Evolutionary conservation across 805 yeast species (phyloP), one percentile per base, ranked within the genome.

Genomic region (Starmerella geochares): DNA sequence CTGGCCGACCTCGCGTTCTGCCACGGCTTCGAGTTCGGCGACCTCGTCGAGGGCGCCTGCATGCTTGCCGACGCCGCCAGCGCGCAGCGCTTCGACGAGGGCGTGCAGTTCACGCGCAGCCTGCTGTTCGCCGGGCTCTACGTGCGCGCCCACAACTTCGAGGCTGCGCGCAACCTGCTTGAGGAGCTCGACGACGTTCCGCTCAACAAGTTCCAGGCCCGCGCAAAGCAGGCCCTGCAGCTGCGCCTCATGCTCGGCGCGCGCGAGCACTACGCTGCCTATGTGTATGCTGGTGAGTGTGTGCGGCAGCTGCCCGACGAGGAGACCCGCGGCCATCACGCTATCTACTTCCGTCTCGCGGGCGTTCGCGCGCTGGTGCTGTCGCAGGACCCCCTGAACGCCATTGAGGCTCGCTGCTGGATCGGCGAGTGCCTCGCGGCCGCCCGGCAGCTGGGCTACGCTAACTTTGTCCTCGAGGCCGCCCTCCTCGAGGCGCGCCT

Each of bases 401-500:
- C 41, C 11, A 31, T 19, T 3, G 32, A 36, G 29, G 50, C 50
- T 11, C 32, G 35, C 43, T 11, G 29, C 27, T 41, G 37, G 23
- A 31, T 47, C 13, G 7, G 24, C 32, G 24, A 19, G n/a, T 29
- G 41, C 29, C 39, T 47, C 31, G 31, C 17, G 19, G 16, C 13
- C 3, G 41, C 49, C 2, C 11, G n/a, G 21, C 13, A 17, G 20
- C 13, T 10, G 17, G 19, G 45, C 11, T 21, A 27, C 21, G 10
- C 39, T 19, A 38, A 40, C 14, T 14, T 39, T 2, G 41, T 39
- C 21, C 27, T 47, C 16, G 50, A 47, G 28, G 43, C 39, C 16
- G 41, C 32, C n/a, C 14, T 47, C 21, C 46, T 39, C 16, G 29
- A 40, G 27, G 46, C 46, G n/a, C 50, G 50, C 14, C 23, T 47